phyloP scores from a whole-genome alignment of 306 rosid genomes.

The Mimosa pudica region DNA sequence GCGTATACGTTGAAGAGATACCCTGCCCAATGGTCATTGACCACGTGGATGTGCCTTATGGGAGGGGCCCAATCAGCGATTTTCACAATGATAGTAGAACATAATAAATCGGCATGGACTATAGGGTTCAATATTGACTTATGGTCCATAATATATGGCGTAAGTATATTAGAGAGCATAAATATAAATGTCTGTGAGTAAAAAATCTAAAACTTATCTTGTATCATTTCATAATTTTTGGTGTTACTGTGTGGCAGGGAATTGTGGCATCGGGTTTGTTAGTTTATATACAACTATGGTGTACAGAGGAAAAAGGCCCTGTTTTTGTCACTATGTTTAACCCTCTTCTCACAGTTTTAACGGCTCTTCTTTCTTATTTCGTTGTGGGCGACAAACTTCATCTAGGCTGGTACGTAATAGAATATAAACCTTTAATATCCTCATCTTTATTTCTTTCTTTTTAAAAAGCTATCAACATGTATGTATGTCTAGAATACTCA shows the following conservation, averaged over 20 bases:
- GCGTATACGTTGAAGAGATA: slow-evolving; percentile 58
- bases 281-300: slow-evolving; percentile 69
- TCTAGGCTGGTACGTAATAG: slow-evolving; percentile 59
- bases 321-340: slow-evolving; percentile 81
- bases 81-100: slow-evolving; percentile 53
- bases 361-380: slow-evolving; percentile 67
- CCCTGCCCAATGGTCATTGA: slow-evolving; percentile 60
- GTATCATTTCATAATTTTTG: not conserved
- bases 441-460: not conserved
- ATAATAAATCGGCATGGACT: slow-evolving; percentile 58
- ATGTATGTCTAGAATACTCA: not conserved
- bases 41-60: slow-evolving; percentile 68
- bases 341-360: slow-evolving; percentile 65
- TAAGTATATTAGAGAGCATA: slow-evolving; percentile 33
- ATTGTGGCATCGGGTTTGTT: slow-evolving; percentile 54
- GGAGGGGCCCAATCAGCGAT: slow-evolving; percentile 82
- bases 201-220: not conserved
- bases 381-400: slow-evolving; percentile 72
- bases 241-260: slow-evolving; percentile 53
- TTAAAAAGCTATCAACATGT: not conserved
- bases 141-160: slow-evolving; percentile 70
- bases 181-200: no score
- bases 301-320: slow-evolving; percentile 75
- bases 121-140: slow-evolving; percentile 69
- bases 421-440: not conserved